Evolutionary conservation across 2,329 filamentous ascomycete species (phyloP).

Genomic region (Fusarium sp.): DNA sequence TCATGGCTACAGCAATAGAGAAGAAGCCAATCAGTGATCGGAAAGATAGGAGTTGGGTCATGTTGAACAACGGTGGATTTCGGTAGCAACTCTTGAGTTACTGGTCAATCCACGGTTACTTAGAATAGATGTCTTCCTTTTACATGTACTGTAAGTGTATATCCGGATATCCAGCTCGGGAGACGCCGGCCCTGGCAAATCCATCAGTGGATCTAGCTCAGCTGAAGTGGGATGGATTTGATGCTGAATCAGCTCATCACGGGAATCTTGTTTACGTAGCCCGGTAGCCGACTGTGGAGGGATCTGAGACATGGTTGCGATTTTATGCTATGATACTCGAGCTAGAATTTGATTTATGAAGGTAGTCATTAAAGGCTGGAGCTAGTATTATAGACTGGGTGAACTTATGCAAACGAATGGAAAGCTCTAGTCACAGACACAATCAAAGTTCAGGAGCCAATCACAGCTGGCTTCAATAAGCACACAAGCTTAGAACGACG

Average conservation of each 20-base stretch:
- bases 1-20: conserved; percentile 34
- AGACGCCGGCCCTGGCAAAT: conserved; percentile 5
- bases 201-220: conserved; percentile 27
- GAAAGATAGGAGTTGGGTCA: conserved; percentile 34
- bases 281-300: background rate
- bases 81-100: background rate
- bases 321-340: background rate
- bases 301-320: background rate
- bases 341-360: background rate
- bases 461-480: background rate
- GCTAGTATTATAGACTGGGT: background rate
- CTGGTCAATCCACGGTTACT: background rate
- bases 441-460: background rate
- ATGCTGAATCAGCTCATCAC: conserved; percentile 34
- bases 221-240: conserved; percentile 8
- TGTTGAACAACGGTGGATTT: conserved; percentile 3
- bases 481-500: background rate
- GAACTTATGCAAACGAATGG: background rate
- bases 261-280: background rate
- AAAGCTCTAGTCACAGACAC: background rate
- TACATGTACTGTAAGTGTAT: conserved; percentile 12
- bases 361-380: background rate
- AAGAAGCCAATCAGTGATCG: conserved; percentile 34
- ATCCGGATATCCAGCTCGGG: conserved; percentile 41
- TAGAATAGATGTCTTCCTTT: conserved; percentile 5